phyloP scores from a whole-genome alignment of 257 asterid genomes.

The Linderniella brevidens region DNA sequence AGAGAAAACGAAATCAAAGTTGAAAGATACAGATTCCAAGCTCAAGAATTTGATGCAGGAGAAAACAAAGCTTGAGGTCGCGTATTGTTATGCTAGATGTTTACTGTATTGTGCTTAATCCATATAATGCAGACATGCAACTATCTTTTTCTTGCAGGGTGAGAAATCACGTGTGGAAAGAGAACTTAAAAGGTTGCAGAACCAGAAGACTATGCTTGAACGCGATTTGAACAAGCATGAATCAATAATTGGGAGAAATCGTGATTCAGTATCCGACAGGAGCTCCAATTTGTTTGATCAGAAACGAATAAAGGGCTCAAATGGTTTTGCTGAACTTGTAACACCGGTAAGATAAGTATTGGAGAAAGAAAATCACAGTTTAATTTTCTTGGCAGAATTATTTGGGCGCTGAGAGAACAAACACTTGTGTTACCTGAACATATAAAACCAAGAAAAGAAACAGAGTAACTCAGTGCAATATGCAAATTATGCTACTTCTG shows the following conservation, averaged over 20 bases:
- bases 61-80: conserved; percentile 92
- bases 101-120: background rate
- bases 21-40: conserved; percentile 77
- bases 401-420: no score
- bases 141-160: conserved; percentile 31
- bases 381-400: no score
- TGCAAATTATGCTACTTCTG: no score
- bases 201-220: conserved; percentile 68
- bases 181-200: conserved; percentile 56
- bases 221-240: conserved; percentile 79
- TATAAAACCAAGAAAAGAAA: no score
- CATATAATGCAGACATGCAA: background rate
- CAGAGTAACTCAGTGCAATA: no score
- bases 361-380: no score
- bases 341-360: no score
- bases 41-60: conserved; percentile 76
- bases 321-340: conserved; percentile 24
- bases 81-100: conserved; percentile 6
- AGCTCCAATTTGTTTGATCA: conserved; percentile 47
- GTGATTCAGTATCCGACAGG: conserved; percentile 45
- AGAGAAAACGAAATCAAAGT: conserved; percentile 70
- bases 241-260: conserved; percentile 45
- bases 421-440: no score
- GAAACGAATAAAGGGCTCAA: conserved; percentile 33
- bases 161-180: conserved; percentile 79